phyloP scores from a whole-genome alignment of 768 basidiomycete species.

The Tulasnella sp. region DNA sequence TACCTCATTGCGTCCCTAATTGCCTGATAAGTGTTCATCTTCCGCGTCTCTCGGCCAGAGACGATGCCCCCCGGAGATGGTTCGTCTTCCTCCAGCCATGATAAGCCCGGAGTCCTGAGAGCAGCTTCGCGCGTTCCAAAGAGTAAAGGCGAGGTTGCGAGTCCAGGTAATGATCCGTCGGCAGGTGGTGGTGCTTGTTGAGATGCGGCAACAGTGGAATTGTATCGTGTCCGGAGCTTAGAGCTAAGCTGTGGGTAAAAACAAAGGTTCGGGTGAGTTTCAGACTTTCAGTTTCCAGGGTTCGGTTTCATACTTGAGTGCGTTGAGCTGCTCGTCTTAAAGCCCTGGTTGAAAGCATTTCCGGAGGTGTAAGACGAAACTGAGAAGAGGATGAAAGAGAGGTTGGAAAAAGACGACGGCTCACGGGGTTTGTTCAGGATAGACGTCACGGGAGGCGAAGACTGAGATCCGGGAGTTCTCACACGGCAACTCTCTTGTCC shows the following conservation, averaged over 20 bases:
- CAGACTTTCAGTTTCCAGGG: not conserved
- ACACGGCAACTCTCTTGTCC: not conserved
- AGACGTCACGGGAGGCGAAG: constrained; percentile 3
- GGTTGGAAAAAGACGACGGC: constrained; percentile 2
- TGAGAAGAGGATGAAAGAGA: not conserved
- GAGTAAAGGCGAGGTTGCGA: constrained; percentile 65
- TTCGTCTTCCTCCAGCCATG: constrained; percentile 63
- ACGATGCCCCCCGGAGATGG: constrained; percentile 46
- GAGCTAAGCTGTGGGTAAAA: not conserved
- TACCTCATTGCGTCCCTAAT: constrained; percentile 86
- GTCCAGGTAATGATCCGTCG: constrained; percentile 70
- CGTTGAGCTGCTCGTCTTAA: not conserved
- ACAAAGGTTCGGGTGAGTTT: not conserved
- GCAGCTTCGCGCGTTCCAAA: constrained; percentile 62
- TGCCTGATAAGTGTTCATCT: constrained; percentile 95
- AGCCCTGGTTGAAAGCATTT: constrained; percentile 1
- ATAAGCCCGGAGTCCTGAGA: constrained; percentile 65
- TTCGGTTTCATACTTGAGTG: not conserved
- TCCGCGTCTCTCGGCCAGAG: constrained; percentile 72
- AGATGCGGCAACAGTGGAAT: constrained; percentile 37
- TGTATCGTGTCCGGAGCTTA: constrained; percentile 13
- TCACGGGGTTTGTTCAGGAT: constrained; percentile 2
- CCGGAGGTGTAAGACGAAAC: not conserved
- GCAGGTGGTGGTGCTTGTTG: constrained; percentile 60
- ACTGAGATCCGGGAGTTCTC: constrained; percentile 7